Conservation (phyloP, 208 protist genomes). For the Leishmania braziliensis region DNA sequence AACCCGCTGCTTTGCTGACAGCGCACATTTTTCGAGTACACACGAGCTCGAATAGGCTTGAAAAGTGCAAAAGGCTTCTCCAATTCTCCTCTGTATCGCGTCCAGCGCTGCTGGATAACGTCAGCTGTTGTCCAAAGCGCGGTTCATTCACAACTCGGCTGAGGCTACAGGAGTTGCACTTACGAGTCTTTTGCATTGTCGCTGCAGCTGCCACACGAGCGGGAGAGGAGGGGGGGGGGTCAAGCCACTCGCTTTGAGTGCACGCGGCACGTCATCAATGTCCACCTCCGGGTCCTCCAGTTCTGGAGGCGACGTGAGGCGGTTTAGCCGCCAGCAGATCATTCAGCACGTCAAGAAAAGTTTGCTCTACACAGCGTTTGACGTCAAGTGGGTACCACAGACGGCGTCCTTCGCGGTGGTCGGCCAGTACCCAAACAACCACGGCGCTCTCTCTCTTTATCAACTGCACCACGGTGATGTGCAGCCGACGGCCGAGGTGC, state of each 20-base stretch:
- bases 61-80: neutral
- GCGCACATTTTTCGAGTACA: neutral
- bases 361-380: conserved; percentile 91
- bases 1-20: neutral
- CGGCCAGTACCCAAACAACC: conserved; percentile 90
- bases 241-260: neutral
- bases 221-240: neutral
- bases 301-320: conserved; percentile 35
- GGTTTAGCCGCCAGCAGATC: conserved; percentile 88
- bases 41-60: neutral
- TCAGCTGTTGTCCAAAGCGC: neutral
- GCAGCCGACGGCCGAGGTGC: conserved; percentile 51
- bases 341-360: conserved; percentile 92
- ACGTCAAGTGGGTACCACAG: conserved; percentile 91
- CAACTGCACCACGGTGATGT: conserved; percentile 84
- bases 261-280: conserved; percentile 15
- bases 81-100: neutral
- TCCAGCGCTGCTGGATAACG: neutral
- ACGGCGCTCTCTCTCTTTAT: conserved; percentile 81
- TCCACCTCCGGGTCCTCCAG: conserved; percentile 22
- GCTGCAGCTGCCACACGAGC: neutral
- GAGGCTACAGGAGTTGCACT: neutral
- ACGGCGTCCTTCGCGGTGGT: conserved; percentile 76
- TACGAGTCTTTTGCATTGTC: neutral
- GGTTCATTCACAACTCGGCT: neutral